Percentiles rank a stretch among this genome's conserved stretches.
Evolutionary conservation across 495 filamentous ascomycete genomes (phyloP).

Genomic region (Lasiosphaeria miniovina): DNA sequence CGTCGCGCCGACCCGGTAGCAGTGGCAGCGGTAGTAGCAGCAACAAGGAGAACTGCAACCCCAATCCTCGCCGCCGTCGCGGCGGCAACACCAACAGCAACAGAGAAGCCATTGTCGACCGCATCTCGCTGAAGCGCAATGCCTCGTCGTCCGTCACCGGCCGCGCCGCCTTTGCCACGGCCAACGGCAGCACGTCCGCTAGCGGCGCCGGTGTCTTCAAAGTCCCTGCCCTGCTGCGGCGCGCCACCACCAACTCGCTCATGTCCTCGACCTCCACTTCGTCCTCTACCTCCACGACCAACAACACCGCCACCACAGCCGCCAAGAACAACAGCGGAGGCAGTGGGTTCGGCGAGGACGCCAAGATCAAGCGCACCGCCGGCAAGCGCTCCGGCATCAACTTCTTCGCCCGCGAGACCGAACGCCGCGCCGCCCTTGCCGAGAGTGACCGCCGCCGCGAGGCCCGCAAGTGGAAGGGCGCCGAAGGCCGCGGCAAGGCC

Average conservation of each 20-base stretch:
- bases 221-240: constrained; percentile 74
- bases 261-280: constrained; percentile 10
- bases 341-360: neutral
- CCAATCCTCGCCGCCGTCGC: constrained; percentile 40
- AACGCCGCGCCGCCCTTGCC: constrained; percentile 55
- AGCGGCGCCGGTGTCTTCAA: constrained; percentile 53
- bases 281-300: constrained; percentile 24
- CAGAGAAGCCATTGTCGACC: constrained; percentile 64
- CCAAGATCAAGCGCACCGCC: constrained; percentile 63
- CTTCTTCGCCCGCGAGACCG: constrained; percentile 74
- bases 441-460: constrained; percentile 61
- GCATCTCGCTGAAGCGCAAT: constrained; percentile 71
- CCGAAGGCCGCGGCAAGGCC: constrained; percentile 44
- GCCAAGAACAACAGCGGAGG: constrained; percentile 11
- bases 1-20: constrained; percentile 14
- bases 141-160: constrained; percentile 41
- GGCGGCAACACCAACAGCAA: constrained; percentile 56
- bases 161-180: constrained; percentile 58
- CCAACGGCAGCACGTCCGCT: constrained; percentile 7
- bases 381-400: constrained; percentile 62
- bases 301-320: constrained; percentile 26
- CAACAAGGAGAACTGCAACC: constrained; percentile 44
- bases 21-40: constrained; percentile 16
- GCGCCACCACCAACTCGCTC: constrained; percentile 64
- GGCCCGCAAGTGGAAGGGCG: constrained; percentile 66